These are phyloP conservation scores for Lunularia cruciata DNA, from an alignment of 225 moss, liverwort and hornwort species.

Conservation along the genomic window DNA sequence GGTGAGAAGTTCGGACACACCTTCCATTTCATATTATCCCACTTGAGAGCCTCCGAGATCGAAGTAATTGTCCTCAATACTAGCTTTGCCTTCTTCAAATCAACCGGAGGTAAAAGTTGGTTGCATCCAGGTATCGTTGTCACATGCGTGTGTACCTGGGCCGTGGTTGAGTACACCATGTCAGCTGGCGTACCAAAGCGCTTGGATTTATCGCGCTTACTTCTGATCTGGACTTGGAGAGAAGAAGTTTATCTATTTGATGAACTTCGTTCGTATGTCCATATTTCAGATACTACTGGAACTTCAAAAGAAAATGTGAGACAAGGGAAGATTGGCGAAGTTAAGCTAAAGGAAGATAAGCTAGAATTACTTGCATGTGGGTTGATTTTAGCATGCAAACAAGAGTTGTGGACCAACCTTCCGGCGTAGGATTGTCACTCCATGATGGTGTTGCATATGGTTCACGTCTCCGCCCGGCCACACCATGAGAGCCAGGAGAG, in stretches of 20 bases:
- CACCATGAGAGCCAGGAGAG: constrained; percentile 93
- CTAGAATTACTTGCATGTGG: too few relatives aligned
- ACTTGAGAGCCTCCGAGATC: constrained; percentile 77
- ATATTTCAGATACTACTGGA: too few relatives aligned
- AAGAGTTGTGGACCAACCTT: constrained; percentile 41
- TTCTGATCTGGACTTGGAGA: too few relatives aligned
- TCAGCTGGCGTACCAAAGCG: too few relatives aligned
- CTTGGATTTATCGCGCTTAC: too few relatives aligned
- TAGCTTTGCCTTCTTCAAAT: constrained; percentile 43
- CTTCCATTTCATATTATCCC: constrained; percentile 75
- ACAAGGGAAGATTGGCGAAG: too few relatives aligned
- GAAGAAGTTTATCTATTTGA: too few relatives aligned
- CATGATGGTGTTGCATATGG: constrained; percentile 68
- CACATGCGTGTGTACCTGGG: constrained; percentile 76
- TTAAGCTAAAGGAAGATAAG: too few relatives aligned
- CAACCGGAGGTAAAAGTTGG: constrained; percentile 35
- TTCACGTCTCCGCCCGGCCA: constrained; percentile 99
- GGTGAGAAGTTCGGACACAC: constrained; percentile 38
- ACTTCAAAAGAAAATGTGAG: too few relatives aligned
- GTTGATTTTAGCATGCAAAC: too few relatives aligned
- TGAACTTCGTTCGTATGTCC: too few relatives aligned
- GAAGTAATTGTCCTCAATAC: constrained; percentile 56
- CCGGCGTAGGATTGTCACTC: constrained; percentile 63
- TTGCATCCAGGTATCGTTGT: constrained; percentile 47
- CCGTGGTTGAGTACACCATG: too few relatives aligned